Evolutionary conservation across 2,329 filamentous ascomycete genomes (phyloP), one percentile per base, ranked within the genome.

Genomic region (Hirsutella rhossiliensis): DNA sequence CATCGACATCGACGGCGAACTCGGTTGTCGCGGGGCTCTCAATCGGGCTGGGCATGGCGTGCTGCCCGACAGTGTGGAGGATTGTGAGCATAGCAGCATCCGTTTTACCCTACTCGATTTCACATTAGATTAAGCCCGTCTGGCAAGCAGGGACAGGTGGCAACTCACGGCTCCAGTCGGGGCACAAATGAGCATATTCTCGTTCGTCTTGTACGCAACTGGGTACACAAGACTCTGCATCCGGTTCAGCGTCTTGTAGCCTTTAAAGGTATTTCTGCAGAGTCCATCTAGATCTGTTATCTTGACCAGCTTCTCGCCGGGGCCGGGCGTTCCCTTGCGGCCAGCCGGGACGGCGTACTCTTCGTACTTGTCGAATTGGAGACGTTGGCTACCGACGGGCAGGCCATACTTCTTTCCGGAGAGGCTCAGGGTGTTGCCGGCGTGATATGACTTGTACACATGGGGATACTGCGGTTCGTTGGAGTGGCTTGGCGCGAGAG

Each of bases 131-230:
- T 3, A 5, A n/a, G 23, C 23, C 9, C 23, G 23, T 9, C 9
- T 28, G 19, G 11, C 7, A 19, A 11, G 3, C 5, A 13, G 15
- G 29, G 6, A 20, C 7, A 6, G 18, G 4, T 12, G 19, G 19
- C 15, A n/a, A 71, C 76, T 66, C 62, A 76, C 74, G 48, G 89
- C 89, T 78, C 92, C 92, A 43, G 92, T 98, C 5, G 92, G 92
- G 19, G 92, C 92, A 63, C 92, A 98, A 47, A 98, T 94, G 42
- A 98, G 77, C 90, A 98, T 96, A 54, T 98, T 98, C 65, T 98
- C 92, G 57, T 81, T 95, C 2, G 87, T 96, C 60, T 83, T 87
- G 66, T 98, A 97, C 0, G 89, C 92, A 5, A 98, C 87, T 1
- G 88, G 88, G 56, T 95, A 95, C 0, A 97, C 86, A 40, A 98